A percentile compares a stretch with the other conserved stretches of the same genome.
Evolutionary conservation across 75 land plant species (phyloP).

Genomic region (Isoetes taiwanensis): DNA sequence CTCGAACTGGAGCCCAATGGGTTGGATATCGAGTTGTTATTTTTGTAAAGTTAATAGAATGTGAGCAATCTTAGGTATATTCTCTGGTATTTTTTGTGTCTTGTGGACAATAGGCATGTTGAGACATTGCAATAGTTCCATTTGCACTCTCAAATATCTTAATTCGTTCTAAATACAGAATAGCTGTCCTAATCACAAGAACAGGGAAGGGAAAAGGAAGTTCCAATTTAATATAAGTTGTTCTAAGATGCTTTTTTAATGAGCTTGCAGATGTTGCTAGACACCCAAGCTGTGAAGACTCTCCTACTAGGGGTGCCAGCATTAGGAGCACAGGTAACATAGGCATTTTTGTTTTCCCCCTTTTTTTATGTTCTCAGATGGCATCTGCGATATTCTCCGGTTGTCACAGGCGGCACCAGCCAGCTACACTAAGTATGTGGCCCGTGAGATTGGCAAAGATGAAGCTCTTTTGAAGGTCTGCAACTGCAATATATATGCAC

Average conservation of each 20-base stretch:
- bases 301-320: constrained; percentile 86
- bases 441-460: constrained; percentile 98
- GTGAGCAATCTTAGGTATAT: no score
- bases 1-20: constrained; percentile 99
- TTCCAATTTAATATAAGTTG: no score
- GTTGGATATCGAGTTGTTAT: constrained; percentile 30
- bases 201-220: no score
- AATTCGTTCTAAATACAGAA: no score
- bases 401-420: constrained; percentile 68
- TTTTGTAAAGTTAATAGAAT: no score
- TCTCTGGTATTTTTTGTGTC: no score
- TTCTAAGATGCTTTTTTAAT: not conserved
- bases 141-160: no score
- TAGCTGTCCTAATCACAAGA: no score
- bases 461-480: constrained; percentile 92
- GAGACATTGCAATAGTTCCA: no score
- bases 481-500: not conserved
- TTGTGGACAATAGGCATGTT: no score
- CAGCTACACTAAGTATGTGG: constrained; percentile 84
- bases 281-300: constrained; percentile 96
- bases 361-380: no score
- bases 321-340: constrained; percentile 72
- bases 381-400: no score
- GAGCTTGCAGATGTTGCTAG: constrained; percentile 72
- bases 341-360: not conserved